Evolutionary conservation across 176 grass and related monocot genomes (phyloP).

Genomic region (Avena atlantica): DNA sequence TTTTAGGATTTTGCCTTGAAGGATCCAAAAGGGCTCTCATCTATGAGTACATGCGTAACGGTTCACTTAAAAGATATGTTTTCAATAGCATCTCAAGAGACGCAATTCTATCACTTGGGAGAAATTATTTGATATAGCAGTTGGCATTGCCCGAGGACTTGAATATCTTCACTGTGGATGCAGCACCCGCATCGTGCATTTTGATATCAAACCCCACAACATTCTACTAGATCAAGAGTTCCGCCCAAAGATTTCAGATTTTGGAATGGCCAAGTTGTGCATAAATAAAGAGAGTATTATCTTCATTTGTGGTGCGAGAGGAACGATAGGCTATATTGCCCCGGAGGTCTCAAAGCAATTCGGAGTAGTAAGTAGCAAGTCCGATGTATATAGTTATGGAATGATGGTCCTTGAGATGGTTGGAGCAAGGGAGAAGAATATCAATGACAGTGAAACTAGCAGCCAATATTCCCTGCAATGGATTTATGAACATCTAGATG

Average conservation of each 20-base stretch:
- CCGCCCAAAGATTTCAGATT: neutral
- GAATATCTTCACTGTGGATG: neutral
- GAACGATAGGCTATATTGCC: neutral
- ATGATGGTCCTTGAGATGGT: neutral
- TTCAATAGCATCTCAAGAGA: neutral
- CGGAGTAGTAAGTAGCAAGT: neutral
- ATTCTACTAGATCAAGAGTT: neutral
- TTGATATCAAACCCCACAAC: neutral
- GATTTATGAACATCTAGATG: neutral
- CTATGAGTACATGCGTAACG: too few species aligned
- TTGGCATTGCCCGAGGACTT: neutral
- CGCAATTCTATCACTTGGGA: neutral
- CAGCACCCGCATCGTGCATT: neutral
- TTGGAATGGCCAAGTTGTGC: neutral
- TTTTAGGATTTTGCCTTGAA: neutral
- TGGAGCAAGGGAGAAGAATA: neutral
- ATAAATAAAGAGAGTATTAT: neutral
- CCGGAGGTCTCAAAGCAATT: neutral
- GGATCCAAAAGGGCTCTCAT: neutral
- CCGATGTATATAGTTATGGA: neutral
- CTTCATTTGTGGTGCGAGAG: neutral
- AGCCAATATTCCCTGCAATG: neutral
- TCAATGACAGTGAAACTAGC: neutral
- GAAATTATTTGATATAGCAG: neutral
- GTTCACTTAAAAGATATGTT: neutral